Percentiles rank a stretch among this genome's conserved stretches.
Evolutionary conservation across 192 early-diverging fungal genomes (phyloP).

Genomic region (Entomortierella parvispora): DNA sequence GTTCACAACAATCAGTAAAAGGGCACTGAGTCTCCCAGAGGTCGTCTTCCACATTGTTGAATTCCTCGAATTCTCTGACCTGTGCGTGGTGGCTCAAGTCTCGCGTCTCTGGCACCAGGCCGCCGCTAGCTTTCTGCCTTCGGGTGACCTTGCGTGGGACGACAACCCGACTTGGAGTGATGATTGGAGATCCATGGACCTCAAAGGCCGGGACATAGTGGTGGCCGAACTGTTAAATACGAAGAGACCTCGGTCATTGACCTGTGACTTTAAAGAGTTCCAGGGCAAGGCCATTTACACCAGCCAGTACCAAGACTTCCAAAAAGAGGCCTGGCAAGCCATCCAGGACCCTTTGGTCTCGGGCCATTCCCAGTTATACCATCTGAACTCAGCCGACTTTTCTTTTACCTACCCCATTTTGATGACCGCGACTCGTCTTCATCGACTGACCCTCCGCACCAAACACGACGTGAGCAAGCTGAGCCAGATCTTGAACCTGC

Average conservation of each 20-base stretch:
- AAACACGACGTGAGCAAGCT: too few relatives aligned
- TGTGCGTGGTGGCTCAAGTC: background rate
- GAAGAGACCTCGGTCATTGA: too few relatives aligned
- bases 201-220: background rate
- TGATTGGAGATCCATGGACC: background rate
- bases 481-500: background rate
- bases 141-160: background rate
- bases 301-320: too few relatives aligned
- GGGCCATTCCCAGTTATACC: too few relatives aligned
- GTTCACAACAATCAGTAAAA: background rate
- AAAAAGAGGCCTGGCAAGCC: too few relatives aligned
- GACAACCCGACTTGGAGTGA: background rate
- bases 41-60: background rate
- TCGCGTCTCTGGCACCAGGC: conserved; percentile 1
- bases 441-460: too few relatives aligned
- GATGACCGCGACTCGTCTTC: too few relatives aligned
- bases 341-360: too few relatives aligned
- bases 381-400: too few relatives aligned
- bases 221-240: background rate
- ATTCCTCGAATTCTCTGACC: background rate
- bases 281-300: too few relatives aligned
- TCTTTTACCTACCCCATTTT: too few relatives aligned
- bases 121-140: background rate
- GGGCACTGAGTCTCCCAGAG: background rate
- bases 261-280: too few relatives aligned